phyloP scores from a whole-genome alignment of 148 eudicot species.

The Rhododendron griersonianum region DNA sequence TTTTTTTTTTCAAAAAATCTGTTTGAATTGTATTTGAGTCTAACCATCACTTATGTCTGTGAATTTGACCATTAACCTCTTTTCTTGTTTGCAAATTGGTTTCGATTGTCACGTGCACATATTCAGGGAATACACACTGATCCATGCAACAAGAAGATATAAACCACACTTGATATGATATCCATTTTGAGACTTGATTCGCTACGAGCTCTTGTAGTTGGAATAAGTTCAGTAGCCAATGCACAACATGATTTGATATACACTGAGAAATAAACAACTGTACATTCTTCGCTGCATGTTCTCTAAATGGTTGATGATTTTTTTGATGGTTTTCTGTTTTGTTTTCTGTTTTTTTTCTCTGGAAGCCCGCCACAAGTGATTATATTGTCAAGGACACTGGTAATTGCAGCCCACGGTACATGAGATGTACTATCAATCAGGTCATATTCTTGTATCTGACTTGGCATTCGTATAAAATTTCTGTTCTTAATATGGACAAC shows the following conservation, averaged over 20 bases:
- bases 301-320: background rate
- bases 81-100: background rate
- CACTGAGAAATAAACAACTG: background rate
- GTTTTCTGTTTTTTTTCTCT: constrained; percentile 9
- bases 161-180: background rate
- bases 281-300: background rate
- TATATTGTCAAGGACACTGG: constrained; percentile 91
- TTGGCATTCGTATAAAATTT: background rate
- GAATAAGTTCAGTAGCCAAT: background rate
- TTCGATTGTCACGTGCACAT: background rate
- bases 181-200: background rate
- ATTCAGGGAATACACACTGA: background rate
- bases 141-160: background rate
- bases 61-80: background rate
- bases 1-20: background rate
- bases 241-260: background rate
- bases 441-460: constrained; percentile 23
- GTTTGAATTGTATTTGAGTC: background rate
- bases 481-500: background rate
- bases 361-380: constrained; percentile 87
- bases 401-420: constrained; percentile 93
- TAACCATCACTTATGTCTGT: background rate
- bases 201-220: background rate
- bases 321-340: constrained; percentile 6
- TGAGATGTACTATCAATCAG: constrained; percentile 97